Percentiles rank a stretch among this genome's conserved stretches.
These are phyloP conservation scores for Botryotinia convoluta DNA, from an alignment of 2,329 filamentous ascomycete genomes.

Conservation along the genomic window DNA sequence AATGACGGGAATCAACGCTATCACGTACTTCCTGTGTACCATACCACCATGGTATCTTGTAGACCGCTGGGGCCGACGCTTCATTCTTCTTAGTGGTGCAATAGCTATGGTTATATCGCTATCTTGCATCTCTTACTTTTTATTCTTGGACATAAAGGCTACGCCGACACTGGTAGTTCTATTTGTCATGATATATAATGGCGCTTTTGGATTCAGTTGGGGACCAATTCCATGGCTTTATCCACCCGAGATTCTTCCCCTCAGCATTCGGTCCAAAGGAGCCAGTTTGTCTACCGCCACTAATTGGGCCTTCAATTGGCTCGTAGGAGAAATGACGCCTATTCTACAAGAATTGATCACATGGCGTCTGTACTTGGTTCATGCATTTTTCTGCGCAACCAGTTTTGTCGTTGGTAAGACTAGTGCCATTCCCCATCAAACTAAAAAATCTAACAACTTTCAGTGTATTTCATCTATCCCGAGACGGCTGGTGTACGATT, in stretches of 20 bases:
- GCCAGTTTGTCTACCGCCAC: conserved; percentile 93
- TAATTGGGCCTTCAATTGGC: conserved; percentile 98
- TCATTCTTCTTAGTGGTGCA: conserved; percentile 86
- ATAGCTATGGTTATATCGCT: conserved; percentile 85
- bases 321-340: conserved; percentile 93
- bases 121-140: conserved; percentile 90
- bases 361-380: conserved; percentile 91
- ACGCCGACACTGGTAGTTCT: conserved; percentile 86
- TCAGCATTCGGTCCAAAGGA: conserved; percentile 96
- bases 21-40: conserved; percentile 87
- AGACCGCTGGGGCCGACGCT: conserved; percentile 83
- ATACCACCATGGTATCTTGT: conserved; percentile 97
- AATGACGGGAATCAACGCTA: conserved; percentile 95
- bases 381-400: conserved; percentile 93
- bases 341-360: conserved; percentile 87
- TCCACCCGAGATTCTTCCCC: conserved; percentile 94
- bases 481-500: conserved; percentile 93
- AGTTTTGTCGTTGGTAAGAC: conserved; percentile 93
- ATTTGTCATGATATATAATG: conserved; percentile 98
- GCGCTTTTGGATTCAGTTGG: conserved; percentile 95
- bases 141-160: conserved; percentile 75
- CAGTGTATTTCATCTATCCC: conserved; percentile 96
- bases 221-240: conserved; percentile 98
- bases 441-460: conserved; percentile 16
- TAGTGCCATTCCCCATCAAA: neutral